Conservation (phyloP, 129 eudicot species). For the Apium graveolens region DNA sequence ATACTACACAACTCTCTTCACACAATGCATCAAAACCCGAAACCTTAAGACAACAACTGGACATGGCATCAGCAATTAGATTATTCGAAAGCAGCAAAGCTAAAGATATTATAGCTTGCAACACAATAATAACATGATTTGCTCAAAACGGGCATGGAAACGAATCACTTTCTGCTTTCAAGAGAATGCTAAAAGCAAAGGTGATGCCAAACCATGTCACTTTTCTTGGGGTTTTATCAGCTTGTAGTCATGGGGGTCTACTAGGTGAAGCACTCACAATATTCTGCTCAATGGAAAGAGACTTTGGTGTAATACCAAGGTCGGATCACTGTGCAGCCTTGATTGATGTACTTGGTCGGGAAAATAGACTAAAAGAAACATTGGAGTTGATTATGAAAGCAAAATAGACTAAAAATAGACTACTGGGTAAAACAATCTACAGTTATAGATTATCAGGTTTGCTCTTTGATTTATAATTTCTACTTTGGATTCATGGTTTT, state of each 20-base stretch:
- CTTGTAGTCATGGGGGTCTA: constrained; percentile 37
- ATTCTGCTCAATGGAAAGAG: constrained; percentile 26
- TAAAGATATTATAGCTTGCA: constrained; percentile 33
- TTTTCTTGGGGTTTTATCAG: constrained; percentile 36
- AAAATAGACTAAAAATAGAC: too few species aligned
- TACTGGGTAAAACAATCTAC: too few species aligned
- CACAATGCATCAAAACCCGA: too few species aligned
- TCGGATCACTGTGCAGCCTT: constrained; percentile 33
- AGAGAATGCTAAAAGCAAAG: constrained; percentile 23
- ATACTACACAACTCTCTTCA: too few species aligned
- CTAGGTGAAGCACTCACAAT: constrained; percentile 22
- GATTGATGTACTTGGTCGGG: constrained; percentile 45
- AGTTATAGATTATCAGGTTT: neutral
- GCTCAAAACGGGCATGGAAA: constrained; percentile 39
- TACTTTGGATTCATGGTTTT: neutral
- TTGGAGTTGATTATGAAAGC: constrained; percentile 20
- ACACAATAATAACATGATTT: constrained; percentile 31
- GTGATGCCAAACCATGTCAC: constrained; percentile 35
- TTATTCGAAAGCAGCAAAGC: constrained; percentile 23
- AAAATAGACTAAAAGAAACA: constrained; percentile 35
- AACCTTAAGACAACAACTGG: too few species aligned
- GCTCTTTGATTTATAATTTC: neutral
- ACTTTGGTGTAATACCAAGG: constrained; percentile 26
- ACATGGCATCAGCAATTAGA: constrained; percentile 26
- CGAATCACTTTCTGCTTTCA: constrained; percentile 23